Base-by-base conservation (phyloP, 2,329 filamentous ascomycete genomes). In the Xylaria sp. region DNA sequence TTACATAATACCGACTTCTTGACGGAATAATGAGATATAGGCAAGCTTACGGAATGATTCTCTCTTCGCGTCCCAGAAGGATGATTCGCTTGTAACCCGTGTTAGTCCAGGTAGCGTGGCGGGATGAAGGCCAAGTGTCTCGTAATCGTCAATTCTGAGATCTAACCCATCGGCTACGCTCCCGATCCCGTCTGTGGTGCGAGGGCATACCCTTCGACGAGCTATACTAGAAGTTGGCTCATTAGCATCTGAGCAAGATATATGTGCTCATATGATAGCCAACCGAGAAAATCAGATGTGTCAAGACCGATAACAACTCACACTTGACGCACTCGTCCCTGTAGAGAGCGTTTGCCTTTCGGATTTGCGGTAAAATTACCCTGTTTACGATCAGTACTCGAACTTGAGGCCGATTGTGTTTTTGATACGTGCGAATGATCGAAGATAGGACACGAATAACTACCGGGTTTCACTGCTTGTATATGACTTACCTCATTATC, bases 61-160 rank as follows among this genome's bases (percentile, higher is more conserved):
- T 65, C 64, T 73, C 41, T 72, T 73, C 52, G 72, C 61, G 59
- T 77, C 73, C 76, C 76, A 77, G 70, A 77, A 77, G 4, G 70
- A 73, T 34, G 72, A 76, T 59, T 77, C 76, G 36, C 72, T 74
- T 25, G 76, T 77, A 13, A 77, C 69, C 13, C 76, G 68, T 32
- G 72, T 72, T 20, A 77, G 39, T 7, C 73, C 73, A 3, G 74
- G 72, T 32, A 77, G 60, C 12, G 76, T 77, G 6, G 71, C 74
- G 1, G 75, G 71, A 25, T 77, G 76, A 36, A 77, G 67, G 9
- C 71, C 72, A 3, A 77, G 55, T 12, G 73, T 72, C 23, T 75
- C 64, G 60, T 74, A 77, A 43, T 77, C 76, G 5, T 76, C 72
- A 4, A 73, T 68, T 9, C 68, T 76, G 12, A 77, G 69, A 25